Conservation (phyloP, 78 protist genomes). For the Protostelium mycophagum region DNA sequence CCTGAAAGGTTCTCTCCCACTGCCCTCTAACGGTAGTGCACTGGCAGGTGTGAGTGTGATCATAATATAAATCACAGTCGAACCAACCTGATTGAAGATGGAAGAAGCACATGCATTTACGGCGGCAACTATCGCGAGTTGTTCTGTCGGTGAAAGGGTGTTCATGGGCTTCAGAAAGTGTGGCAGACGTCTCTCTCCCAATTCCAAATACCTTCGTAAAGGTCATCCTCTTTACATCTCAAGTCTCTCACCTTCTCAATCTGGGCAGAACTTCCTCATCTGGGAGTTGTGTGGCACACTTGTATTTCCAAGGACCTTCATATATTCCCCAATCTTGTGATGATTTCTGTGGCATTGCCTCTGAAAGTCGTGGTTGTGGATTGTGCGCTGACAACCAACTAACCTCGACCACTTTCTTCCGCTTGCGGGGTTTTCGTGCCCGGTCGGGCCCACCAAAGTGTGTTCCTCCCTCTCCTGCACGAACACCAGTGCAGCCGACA, state of each 20-base stretch:
- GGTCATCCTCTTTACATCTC: neutral
- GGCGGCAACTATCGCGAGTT: neutral
- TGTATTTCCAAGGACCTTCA: neutral
- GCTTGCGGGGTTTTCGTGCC: too few species aligned
- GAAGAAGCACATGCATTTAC: neutral
- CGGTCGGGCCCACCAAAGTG: too few species aligned
- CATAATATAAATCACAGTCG: too few species aligned
- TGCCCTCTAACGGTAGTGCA: neutral
- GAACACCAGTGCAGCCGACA: too few species aligned
- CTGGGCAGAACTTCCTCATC: neutral
- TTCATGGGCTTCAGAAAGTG: neutral
- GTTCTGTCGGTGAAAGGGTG: neutral
- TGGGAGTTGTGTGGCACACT: neutral
- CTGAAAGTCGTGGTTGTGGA: too few species aligned
- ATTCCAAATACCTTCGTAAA: neutral
- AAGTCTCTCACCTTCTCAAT: neutral
- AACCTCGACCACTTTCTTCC: too few species aligned
- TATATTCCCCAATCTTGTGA: neutral
- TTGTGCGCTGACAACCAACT: too few species aligned
- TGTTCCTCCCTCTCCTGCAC: too few species aligned
- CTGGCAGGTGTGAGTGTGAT: too few species aligned
- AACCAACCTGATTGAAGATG: too few species aligned
- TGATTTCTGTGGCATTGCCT: too few species aligned
- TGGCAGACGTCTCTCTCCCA: neutral
- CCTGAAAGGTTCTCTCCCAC: neutral